Percentiles rank a stretch among this genome's conserved stretches.
Evolutionary conservation across 306 rosid species (phyloP).

Genomic region (Medicago arabica): DNA sequence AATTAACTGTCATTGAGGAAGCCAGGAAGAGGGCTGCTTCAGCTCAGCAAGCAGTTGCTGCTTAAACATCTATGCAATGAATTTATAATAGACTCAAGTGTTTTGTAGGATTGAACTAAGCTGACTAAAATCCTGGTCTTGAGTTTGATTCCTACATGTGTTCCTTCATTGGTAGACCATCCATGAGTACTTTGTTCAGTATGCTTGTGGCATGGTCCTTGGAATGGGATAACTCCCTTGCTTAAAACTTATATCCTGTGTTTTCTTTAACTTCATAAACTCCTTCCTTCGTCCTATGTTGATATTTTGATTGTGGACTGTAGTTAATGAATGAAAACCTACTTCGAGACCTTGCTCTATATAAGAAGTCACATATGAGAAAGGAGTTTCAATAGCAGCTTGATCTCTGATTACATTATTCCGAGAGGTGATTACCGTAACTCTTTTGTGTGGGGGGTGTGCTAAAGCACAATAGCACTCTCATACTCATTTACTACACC

Average conservation of each 20-base stretch:
- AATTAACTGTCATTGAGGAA: slow-evolving; percentile 77
- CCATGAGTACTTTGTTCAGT: slow-evolving; percentile 1
- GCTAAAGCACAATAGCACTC: background rate
- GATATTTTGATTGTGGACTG: slow-evolving; percentile 46
- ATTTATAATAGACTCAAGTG: background rate
- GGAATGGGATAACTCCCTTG: slow-evolving; percentile 36
- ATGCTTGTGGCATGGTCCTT: slow-evolving; percentile 32
- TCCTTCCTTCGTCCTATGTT: slow-evolving; percentile 29
- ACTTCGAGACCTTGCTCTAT: slow-evolving; percentile 90
- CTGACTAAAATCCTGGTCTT: background rate
- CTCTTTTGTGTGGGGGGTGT: slow-evolving; percentile 25
- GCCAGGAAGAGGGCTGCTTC: slow-evolving; percentile 70
- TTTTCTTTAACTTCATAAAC: slow-evolving; percentile 25
- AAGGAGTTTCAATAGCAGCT: slow-evolving; percentile 86
- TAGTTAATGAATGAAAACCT: slow-evolving; percentile 90
- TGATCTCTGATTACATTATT: slow-evolving; percentile 83
- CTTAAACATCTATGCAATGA: slow-evolving; percentile 36
- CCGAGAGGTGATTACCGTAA: slow-evolving; percentile 65
- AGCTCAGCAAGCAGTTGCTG: slow-evolving; percentile 62
- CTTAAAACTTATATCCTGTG: slow-evolving; percentile 24
- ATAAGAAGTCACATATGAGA: slow-evolving; percentile 93
- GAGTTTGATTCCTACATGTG: slow-evolving; percentile 1
- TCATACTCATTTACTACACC: background rate
- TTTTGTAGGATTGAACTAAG: slow-evolving; percentile 13
- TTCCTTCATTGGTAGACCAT: slow-evolving; percentile 6